Conservation (phyloP, 345 rosid genomes). For the Cardamine chenopodiifolia region DNA sequence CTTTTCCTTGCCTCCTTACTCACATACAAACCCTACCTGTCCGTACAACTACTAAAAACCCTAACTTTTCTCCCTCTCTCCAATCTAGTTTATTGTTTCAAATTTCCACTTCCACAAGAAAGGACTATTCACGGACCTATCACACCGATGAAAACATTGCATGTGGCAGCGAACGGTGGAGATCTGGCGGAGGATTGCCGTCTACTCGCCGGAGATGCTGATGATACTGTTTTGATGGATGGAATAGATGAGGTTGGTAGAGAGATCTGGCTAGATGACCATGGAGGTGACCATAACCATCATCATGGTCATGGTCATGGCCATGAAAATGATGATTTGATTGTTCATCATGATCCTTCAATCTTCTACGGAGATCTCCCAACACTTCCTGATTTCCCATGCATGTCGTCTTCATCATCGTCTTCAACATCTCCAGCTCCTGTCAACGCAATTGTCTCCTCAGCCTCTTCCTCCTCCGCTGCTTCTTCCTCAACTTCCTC, state of each 20-base stretch:
- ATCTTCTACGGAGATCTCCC: slow-evolving; percentile 71
- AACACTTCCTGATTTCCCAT: slow-evolving; percentile 76
- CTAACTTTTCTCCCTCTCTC: slow-evolving; percentile 33
- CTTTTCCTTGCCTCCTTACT: slow-evolving; percentile 38
- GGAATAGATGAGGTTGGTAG: slow-evolving; percentile 42
- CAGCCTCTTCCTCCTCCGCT: slow-evolving; percentile 59
- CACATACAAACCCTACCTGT: slow-evolving; percentile 44
- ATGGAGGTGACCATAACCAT: slow-evolving; percentile 48
- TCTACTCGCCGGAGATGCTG: slow-evolving; percentile 35
- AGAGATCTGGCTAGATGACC: slow-evolving; percentile 62
- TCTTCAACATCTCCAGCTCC: slow-evolving; percentile 84
- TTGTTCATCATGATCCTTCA: slow-evolving; percentile 57
- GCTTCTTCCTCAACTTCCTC: slow-evolving; percentile 65
- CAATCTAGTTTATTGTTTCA: slow-evolving; percentile 28
- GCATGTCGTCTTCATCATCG: slow-evolving; percentile 98
- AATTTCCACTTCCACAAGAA: slow-evolving; percentile 16
- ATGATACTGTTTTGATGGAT: slow-evolving; percentile 39
- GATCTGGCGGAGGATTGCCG: slow-evolving; percentile 38
- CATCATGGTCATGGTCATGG: slow-evolving; percentile 50
- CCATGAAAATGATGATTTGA: slow-evolving; percentile 54
- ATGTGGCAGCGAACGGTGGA: slow-evolving; percentile 35
- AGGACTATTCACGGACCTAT: slow-evolving; percentile 17
- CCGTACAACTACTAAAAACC: slow-evolving; percentile 44
- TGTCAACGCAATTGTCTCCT: slow-evolving; percentile 52
- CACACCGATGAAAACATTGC: slow-evolving; percentile 40